phyloP scores from a whole-genome alignment of 1,284 basidiomycete genomes.

The Ustilago nuda region DNA sequence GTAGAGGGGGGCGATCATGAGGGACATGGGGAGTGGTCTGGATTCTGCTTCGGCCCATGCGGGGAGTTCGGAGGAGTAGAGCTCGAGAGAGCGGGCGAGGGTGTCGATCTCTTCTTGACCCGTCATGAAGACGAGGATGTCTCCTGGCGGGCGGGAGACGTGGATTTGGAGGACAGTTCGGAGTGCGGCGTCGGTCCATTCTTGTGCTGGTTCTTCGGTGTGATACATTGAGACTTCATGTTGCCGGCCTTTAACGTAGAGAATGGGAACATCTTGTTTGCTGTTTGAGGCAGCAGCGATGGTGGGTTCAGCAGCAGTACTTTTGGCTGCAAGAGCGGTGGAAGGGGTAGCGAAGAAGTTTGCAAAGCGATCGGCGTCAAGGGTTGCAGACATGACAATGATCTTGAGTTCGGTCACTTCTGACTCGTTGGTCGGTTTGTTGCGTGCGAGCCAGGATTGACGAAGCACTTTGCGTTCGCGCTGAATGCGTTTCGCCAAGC shows the following conservation, averaged over 20 bases:
- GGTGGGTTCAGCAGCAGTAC: background rate
- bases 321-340: conserved; percentile 24
- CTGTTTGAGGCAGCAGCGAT: conserved; percentile 15
- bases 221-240: conserved; percentile 80
- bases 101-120: conserved; percentile 97
- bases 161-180: conserved; percentile 93
- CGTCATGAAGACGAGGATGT: conserved; percentile 93
- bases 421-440: conserved; percentile 64
- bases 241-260: conserved; percentile 92
- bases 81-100: conserved; percentile 71
- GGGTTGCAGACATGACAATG: conserved; percentile 95
- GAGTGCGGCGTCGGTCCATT: conserved; percentile 89
- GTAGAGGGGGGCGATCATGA: conserved; percentile 65
- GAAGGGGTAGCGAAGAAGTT: conserved; percentile 78
- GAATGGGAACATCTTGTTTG: conserved; percentile 75
- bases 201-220: conserved; percentile 78
- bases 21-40: conserved; percentile 35
- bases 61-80: conserved; percentile 53
- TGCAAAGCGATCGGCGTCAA: conserved; percentile 93
- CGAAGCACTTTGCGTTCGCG: conserved; percentile 72
- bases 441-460: conserved; percentile 61
- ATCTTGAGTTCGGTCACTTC: conserved; percentile 77
- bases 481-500: conserved; percentile 79
- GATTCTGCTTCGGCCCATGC: conserved; percentile 52
- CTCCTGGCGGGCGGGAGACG: conserved; percentile 80